Conservation (phyloP, 78 protist genomes). For the Emiliania huxleyi region DNA sequence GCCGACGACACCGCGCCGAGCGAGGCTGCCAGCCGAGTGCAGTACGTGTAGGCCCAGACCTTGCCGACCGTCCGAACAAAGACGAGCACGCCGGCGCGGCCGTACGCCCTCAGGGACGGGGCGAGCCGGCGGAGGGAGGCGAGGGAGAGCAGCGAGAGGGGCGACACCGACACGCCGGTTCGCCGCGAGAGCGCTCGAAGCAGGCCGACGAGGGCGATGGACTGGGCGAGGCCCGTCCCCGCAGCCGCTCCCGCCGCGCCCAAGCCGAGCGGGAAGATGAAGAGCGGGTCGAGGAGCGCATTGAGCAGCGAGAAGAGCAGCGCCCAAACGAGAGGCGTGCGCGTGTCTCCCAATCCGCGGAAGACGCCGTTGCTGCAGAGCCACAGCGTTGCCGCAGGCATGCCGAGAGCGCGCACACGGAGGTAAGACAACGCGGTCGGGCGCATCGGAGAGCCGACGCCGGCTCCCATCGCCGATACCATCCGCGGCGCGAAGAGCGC, state of each 20-base stretch:
- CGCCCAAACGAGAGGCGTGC: constrained; percentile 23
- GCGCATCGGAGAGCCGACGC: background rate
- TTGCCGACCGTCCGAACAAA: constrained; percentile 27
- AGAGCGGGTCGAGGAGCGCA: background rate
- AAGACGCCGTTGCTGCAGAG: constrained; percentile 8
- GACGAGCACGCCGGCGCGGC: background rate
- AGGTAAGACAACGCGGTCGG: background rate
- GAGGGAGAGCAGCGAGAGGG: background rate
- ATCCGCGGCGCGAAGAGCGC: background rate
- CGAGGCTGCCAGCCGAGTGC: background rate
- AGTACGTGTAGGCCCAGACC: background rate
- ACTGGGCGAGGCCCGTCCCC: background rate
- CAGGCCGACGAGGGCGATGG: background rate
- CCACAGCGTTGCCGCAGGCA: constrained; percentile 27
- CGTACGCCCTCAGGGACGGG: background rate
- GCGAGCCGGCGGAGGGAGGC: background rate
- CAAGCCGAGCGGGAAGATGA: background rate
- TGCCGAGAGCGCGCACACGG: constrained; percentile 7
- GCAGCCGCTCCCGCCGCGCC: constrained; percentile 22
- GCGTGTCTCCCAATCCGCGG: constrained; percentile 33
- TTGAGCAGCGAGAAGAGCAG: background rate
- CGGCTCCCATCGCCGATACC: background rate
- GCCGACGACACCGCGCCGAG: constrained; percentile 27
- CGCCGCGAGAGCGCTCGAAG: background rate
- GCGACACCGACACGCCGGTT: background rate